phyloP scores from a whole-genome alignment of 345 rosid genomes.

The Stellera chamaejasme region DNA sequence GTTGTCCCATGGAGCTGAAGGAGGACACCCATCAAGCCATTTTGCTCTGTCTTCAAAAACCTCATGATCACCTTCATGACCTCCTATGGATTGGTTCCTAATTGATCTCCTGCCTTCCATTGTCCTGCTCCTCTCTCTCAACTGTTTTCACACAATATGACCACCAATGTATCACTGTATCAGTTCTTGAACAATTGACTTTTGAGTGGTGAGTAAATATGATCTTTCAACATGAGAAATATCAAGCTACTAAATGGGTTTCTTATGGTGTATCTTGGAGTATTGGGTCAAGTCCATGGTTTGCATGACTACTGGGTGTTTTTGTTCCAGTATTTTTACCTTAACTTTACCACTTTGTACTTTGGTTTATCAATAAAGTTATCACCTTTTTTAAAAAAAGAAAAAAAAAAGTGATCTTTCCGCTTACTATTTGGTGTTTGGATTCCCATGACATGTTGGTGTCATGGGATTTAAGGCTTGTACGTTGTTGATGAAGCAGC shows the following conservation, averaged over 20 bases:
- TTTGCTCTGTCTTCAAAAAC: slow-evolving; percentile 34
- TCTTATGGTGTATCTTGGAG: too few species aligned
- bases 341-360: too few species aligned
- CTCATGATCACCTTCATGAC: slow-evolving; percentile 35
- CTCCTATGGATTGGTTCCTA: slow-evolving; percentile 42
- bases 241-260: too few species aligned
- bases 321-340: too few species aligned
- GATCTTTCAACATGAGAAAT: too few species aligned
- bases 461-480: slow-evolving; percentile 29
- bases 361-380: too few species aligned
- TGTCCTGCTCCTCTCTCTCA: slow-evolving; percentile 55
- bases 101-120: slow-evolving; percentile 47
- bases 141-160: slow-evolving; percentile 29
- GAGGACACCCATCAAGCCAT: slow-evolving; percentile 91
- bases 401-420: background rate
- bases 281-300: too few species aligned
- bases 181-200: too few species aligned
- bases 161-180: background rate
- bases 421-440: slow-evolving; percentile 41
- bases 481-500: slow-evolving; percentile 48
- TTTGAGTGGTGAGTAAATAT: background rate
- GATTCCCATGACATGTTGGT: slow-evolving; percentile 40
- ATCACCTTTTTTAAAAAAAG: background rate
- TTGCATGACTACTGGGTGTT: too few species aligned
- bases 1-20: slow-evolving; percentile 58